Evolutionary conservation across 129 eudicot species (phyloP).

Genomic region (Flaveria brownii): DNA sequence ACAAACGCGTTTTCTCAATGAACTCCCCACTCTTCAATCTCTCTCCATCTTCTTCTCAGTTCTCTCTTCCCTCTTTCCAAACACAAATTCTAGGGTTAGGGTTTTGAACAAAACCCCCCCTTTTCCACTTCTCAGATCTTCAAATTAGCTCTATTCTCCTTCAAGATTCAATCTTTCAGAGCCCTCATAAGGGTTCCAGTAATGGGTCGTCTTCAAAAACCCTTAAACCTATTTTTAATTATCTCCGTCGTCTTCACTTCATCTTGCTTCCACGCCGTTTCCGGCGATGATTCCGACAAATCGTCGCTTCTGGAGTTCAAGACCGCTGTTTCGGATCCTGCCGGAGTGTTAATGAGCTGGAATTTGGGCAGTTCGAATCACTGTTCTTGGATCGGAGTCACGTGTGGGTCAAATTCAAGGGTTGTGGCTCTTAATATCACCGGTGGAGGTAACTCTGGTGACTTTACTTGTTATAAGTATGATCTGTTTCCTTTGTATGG

Average conservation of each 20-base stretch:
- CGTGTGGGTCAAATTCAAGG: conserved; percentile 57
- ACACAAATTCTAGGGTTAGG: conserved; percentile 53
- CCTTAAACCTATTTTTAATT: conserved; percentile 43
- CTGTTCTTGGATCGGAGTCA: conserved; percentile 77
- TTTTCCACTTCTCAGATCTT: conserved; percentile 28
- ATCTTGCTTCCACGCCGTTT: conserved; percentile 31
- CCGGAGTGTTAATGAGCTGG: conserved; percentile 62
- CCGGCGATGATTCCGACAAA: conserved; percentile 62
- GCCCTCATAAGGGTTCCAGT: conserved; percentile 54
- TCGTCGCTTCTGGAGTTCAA: conserved; percentile 69
- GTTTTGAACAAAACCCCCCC: conserved; percentile 42
- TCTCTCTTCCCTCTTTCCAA: conserved; percentile 29
- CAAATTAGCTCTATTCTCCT: background rate
- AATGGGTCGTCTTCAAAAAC: conserved; percentile 60
- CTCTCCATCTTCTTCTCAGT: conserved; percentile 35
- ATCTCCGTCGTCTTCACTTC: conserved; percentile 38
- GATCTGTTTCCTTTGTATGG: conserved; percentile 73
- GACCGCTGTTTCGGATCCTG: conserved; percentile 54
- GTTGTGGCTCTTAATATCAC: conserved; percentile 69
- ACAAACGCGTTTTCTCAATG: conserved; percentile 59
- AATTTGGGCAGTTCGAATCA: conserved; percentile 43
- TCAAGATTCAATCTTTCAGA: conserved; percentile 24
- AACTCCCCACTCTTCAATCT: conserved; percentile 38
- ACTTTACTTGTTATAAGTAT: conserved; percentile 59
- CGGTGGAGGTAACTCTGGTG: conserved; percentile 66